A percentile compares a stretch with the other conserved stretches of the same genome.
These are phyloP conservation scores for Hura crepitans DNA, from an alignment of 441 rosid species.

Conservation along the genomic window DNA sequence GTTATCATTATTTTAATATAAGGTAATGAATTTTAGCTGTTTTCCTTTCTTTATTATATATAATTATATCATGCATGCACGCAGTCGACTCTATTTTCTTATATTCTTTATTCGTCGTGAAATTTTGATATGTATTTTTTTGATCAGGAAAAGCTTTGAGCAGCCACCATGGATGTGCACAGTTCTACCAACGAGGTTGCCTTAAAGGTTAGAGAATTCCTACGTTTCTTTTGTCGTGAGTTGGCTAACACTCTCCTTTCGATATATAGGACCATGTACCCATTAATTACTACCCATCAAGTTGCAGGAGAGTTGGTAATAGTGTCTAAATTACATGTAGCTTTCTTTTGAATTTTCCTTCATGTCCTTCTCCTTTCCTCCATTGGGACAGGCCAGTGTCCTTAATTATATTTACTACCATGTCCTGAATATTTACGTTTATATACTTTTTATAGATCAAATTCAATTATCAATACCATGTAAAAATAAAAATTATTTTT, in stretches of 20 bases:
- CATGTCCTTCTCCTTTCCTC: not conserved
- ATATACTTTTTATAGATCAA: too few species aligned
- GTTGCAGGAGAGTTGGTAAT: too few species aligned
- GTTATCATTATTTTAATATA: not conserved
- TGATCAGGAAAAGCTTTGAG: slow-evolving; percentile 32
- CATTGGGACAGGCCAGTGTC: not conserved
- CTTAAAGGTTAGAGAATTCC: slow-evolving; percentile 23
- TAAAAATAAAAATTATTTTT: too few species aligned
- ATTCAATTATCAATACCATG: too few species aligned
- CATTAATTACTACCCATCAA: too few species aligned
- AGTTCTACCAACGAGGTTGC: slow-evolving; percentile 29
- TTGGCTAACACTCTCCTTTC: too few species aligned
- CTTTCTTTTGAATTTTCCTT: not conserved
- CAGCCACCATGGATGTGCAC: slow-evolving; percentile 41
- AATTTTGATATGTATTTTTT: not conserved
- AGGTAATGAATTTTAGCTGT: not conserved
- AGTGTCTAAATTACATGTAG: too few species aligned
- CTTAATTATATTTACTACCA: not conserved
- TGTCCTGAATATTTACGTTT: too few species aligned
- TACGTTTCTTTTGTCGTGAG: too few species aligned
- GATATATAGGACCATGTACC: not conserved
- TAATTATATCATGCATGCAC: not conserved
- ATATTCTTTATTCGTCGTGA: too few species aligned
- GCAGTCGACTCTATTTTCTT: too few species aligned
- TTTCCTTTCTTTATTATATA: not conserved